Conservation (phyloP, 345 rosid genomes). For the Camelina hispida region DNA sequence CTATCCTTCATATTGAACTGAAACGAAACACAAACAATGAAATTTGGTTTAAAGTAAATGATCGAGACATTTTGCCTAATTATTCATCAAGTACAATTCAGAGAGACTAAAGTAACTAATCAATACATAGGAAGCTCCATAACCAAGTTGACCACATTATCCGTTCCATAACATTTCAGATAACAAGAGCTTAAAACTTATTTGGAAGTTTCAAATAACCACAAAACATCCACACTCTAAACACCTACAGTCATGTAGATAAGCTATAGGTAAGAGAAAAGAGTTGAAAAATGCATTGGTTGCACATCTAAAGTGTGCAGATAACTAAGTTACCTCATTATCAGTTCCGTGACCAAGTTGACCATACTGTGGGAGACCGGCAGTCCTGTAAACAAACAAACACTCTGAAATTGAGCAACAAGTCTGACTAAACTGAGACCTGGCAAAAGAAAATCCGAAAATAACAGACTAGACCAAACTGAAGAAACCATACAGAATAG, state of each 20-base stretch:
- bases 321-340: constrained; percentile 67
- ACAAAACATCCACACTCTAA: background rate
- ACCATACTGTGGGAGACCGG: constrained; percentile 98
- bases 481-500: constrained; percentile 86
- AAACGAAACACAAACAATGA: constrained; percentile 7
- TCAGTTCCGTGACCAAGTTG: constrained; percentile 99
- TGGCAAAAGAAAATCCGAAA: constrained; percentile 6
- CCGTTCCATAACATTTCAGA: background rate
- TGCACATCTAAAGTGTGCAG: background rate
- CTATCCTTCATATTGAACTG: constrained; percentile 95
- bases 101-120: background rate
- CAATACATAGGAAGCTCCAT: constrained; percentile 6
- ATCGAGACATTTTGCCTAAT: background rate
- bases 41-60: constrained; percentile 1
- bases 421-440: background rate
- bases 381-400: constrained; percentile 65
- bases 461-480: constrained; percentile 35
- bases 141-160: too few species aligned
- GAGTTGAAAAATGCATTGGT: background rate
- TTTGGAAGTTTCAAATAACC: constrained; percentile 6
- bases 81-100: constrained; percentile 15
- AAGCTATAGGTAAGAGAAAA: background rate
- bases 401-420: constrained; percentile 31
- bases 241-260: constrained; percentile 6
- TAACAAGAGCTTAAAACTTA: background rate